phyloP scores from a whole-genome alignment of 2,329 filamentous ascomycete species.

The Fusarium kyushuense region DNA sequence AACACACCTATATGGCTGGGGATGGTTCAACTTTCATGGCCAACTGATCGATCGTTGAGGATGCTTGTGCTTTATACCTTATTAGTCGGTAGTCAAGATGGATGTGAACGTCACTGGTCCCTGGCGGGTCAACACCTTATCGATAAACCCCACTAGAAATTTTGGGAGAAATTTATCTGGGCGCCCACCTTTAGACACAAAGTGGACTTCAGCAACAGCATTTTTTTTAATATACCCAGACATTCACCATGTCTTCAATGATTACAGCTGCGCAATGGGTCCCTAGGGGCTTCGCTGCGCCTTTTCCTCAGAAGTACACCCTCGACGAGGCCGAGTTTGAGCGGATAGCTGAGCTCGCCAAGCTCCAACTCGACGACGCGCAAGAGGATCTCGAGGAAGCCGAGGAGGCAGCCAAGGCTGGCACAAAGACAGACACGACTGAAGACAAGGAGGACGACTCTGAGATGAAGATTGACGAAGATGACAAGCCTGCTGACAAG shows the following conservation, averaged over 20 bases:
- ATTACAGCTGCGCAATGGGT: slow-evolving; percentile 83
- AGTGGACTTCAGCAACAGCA: slow-evolving; percentile 35
- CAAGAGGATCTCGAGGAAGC: slow-evolving; percentile 86
- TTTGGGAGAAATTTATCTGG: slow-evolving; percentile 51
- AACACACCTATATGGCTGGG: too few species aligned
- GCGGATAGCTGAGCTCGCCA: slow-evolving; percentile 79
- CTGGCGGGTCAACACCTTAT: slow-evolving; percentile 47
- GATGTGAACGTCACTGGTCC: slow-evolving; percentile 8
- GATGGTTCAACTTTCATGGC: too few species aligned
- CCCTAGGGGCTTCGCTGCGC: slow-evolving; percentile 79
- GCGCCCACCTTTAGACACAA: slow-evolving; percentile 29
- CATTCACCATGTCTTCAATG: slow-evolving; percentile 70
- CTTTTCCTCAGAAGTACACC: slow-evolving; percentile 79
- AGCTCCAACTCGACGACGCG: slow-evolving; percentile 89
- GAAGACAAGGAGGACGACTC: slow-evolving; percentile 52
- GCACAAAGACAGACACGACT: slow-evolving; percentile 42
- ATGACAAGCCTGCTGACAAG: slow-evolving; percentile 47
- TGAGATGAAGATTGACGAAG: slow-evolving; percentile 55
- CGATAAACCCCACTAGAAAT: slow-evolving; percentile 57
- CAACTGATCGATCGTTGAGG: too few species aligned
- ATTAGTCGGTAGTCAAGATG: too few species aligned
- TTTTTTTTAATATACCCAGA: slow-evolving; percentile 46
- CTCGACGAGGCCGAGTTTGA: slow-evolving; percentile 81
- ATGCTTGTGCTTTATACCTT: too few species aligned
- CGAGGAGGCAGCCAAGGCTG: slow-evolving; percentile 57